Base-by-base conservation (phyloP, 805 yeast species). In the Pichia paraexigua region DNA sequence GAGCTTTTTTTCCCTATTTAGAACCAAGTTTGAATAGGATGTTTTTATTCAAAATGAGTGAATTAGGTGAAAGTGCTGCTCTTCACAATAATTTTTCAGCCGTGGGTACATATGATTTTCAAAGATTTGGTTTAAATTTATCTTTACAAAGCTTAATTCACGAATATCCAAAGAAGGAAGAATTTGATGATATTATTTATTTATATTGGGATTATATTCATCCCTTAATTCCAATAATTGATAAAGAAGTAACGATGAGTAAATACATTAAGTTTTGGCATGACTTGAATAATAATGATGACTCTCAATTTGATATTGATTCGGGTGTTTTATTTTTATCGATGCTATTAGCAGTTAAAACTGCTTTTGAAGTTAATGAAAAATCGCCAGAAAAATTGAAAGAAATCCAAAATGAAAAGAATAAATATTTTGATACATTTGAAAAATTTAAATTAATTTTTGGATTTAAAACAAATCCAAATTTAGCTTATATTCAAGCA, bases 1-100 rank as follows among this genome's bases (percentile, higher is more conserved):
- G 55, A 13, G 55, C 55, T 3, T 56, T 56, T 40, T 53, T 48
- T 21, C 58, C 56, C 1, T 52, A 46, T 35, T 35, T 52, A 43
- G 55, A 48, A 42, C 55, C 55, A 13, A 45, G 52, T 28, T 43
- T 52, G n/a, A 52, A 52, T 40, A 45, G 53, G 30, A 28, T 56
- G 35, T 18, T 56, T 10, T 20, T 56, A 12, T 52, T 53, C 18
- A 56, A 51, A 25, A 17, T 53, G 50, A 48, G 49, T 52, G 53
- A 51, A 28, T 9, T 47, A 5, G 49, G 48, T 17, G 52, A 51
- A 28, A 28, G 30, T n/a, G 44, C 43, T 40, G 22, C 35, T 20
- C 27, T 45, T 4, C 41, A 40, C 24, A 28, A 15, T 13, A 47
- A 46, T 40, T 42, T 47, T 37, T 30, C 52, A 13, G 46, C 48